Percentiles rank a stretch among this genome's conserved stretches.
These are phyloP conservation scores for Chytridium lagenaria DNA, from an alignment of 371 early-diverging fungal genomes.

Conservation along the genomic window DNA sequence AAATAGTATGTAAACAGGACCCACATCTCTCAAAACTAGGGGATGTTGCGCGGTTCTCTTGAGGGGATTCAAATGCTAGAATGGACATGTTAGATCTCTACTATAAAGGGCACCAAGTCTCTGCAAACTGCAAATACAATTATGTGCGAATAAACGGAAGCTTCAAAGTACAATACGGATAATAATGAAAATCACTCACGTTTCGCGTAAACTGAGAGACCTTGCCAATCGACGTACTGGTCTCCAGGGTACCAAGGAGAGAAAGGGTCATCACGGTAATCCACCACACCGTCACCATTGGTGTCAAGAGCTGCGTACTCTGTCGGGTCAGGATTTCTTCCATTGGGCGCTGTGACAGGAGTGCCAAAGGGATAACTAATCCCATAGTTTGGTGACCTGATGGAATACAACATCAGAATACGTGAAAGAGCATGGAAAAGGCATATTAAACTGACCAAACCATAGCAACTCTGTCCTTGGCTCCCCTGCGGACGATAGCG, in stretches of 20 bases:
- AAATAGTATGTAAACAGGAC: neutral
- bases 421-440: too few species aligned
- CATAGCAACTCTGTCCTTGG: constrained; percentile 11
- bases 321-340: neutral
- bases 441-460: constrained; percentile 13
- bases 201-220: constrained; percentile 26
- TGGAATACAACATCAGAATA: too few species aligned
- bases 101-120: too few species aligned
- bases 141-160: neutral
- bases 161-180: neutral
- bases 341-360: neutral
- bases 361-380: constrained; percentile 2
- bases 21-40: neutral
- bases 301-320: constrained; percentile 12
- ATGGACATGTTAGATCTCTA: too few species aligned
- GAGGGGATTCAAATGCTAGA: too few species aligned
- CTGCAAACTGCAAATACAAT: neutral
- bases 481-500: constrained; percentile 7
- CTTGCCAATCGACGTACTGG: constrained; percentile 60
- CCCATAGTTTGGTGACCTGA: constrained; percentile 11
- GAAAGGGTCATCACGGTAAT: constrained; percentile 48
- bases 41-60: neutral
- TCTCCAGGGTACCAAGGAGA: constrained; percentile 56
- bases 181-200: neutral
- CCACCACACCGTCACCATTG: constrained; percentile 25